Conservation (phyloP, 2,329 filamentous ascomycete genomes). For the Orbilia javanica region DNA sequence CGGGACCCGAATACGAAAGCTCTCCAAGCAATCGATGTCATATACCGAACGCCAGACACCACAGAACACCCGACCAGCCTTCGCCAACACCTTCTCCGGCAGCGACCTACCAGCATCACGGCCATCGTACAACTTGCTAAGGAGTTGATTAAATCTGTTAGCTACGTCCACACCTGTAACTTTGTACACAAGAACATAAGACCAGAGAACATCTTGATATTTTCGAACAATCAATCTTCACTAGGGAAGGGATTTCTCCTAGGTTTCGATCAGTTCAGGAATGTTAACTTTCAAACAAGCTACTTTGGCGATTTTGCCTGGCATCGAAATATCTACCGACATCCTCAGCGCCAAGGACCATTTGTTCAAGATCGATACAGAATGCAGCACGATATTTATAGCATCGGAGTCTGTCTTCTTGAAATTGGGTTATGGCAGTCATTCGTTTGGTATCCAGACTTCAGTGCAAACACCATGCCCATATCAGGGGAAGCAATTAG, state of each 20-base stretch:
- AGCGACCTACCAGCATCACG: constrained; percentile 36
- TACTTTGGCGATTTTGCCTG: constrained; percentile 65
- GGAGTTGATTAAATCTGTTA: constrained; percentile 64
- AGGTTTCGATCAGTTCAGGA: constrained; percentile 68
- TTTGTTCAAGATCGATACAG: constrained; percentile 65
- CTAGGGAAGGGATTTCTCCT: constrained; percentile 65
- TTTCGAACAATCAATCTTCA: constrained; percentile 58
- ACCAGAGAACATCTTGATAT: constrained; percentile 66
- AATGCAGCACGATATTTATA: constrained; percentile 73
- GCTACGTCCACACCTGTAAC: constrained; percentile 65
- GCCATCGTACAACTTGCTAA: constrained; percentile 63
- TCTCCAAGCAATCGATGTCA: constrained; percentile 14
- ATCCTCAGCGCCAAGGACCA: constrained; percentile 68
- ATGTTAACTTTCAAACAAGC: constrained; percentile 61
- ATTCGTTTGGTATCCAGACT: constrained; percentile 19
- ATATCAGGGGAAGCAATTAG: constrained; percentile 1
- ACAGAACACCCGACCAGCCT: constrained; percentile 14
- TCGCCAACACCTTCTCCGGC: constrained; percentile 58
- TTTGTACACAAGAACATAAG: constrained; percentile 69
- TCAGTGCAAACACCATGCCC: neutral
- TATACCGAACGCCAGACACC: constrained; percentile 38
- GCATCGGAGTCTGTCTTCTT: constrained; percentile 70
- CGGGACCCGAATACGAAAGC: constrained; percentile 6
- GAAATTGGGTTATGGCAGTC: constrained; percentile 69
- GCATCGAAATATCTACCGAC: constrained; percentile 69